Evolutionary conservation across 768 basidiomycete species (phyloP), one percentile per base, ranked within the genome.

Genomic region (Mrakia gelida): DNA sequence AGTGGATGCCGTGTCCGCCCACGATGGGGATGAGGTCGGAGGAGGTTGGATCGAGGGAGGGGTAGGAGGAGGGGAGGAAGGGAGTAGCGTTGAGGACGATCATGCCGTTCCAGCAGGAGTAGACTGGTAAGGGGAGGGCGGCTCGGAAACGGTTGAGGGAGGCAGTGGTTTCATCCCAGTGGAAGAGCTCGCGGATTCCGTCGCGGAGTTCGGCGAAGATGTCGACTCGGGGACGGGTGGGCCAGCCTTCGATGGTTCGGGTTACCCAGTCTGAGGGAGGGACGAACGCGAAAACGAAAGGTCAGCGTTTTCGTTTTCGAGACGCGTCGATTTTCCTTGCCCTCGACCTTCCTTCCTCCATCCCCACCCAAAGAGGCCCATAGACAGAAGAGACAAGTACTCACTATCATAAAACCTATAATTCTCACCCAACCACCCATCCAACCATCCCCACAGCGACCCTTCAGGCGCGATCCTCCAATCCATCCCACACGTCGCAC

Each of bases 61-160:
- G 52, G 16, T 34, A 30, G n/a, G 34, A 9, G 18, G 73, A 52
- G n/a, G 71, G 71, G n/a, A 79, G 74, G 78, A 79, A 79, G 9
- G 78, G 78, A 21, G 23, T 32, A 43, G 78, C 78, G 54, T 67
- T 30, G 43, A 79, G 78, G 43, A 45, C 78, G 28, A 79, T 75
- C 43, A 79, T 54, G 32, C 78, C 78, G 62, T 79, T 79, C 78
- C 78, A 79, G 74, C 78, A 79, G 30, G 78, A 79, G 71, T 79
- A 79, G 54, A 79, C 78, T 21, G 78, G 78, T 0, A 71, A 23
- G 15, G 78, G 78, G 10, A 79, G 30, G 6, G 54, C 78, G 28
- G 78, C 78, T 5, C 73, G 78, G 65, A 65, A 79, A 13, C 78
- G 78, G n/a, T 71, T 28, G 68, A 79, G 74, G 23, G 67, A 79